These are phyloP conservation scores for Selaginella moellendorffii DNA, from an alignment of 75 land plant species.

Conservation along the genomic window DNA sequence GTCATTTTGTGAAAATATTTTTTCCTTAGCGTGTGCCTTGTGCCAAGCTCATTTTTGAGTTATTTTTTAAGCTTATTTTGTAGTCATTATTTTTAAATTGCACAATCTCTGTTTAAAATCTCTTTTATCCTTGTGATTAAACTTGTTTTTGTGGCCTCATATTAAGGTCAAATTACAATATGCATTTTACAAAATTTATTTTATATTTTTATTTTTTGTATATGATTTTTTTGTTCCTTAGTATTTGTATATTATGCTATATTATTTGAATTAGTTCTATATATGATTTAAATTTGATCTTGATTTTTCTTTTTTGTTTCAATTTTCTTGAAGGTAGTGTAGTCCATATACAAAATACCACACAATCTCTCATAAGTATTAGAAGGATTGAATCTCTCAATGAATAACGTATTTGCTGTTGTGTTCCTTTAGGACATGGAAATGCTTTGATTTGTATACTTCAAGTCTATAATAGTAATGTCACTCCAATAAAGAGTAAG, in stretches of 20 bases:
- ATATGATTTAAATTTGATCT: background rate
- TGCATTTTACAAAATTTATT: background rate
- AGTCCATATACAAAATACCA: background rate
- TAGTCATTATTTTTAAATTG: background rate
- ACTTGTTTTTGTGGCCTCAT: background rate
- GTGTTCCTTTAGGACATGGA: background rate
- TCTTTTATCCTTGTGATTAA: background rate
- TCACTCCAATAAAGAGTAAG: background rate
- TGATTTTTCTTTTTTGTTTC: background rate
- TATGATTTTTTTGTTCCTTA: background rate
- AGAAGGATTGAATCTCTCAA: background rate
- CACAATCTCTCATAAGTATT: background rate
- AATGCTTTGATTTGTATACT: background rate
- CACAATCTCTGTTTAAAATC: background rate
- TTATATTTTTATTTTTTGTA: background rate
- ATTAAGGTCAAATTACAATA: background rate
- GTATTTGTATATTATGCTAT: background rate
- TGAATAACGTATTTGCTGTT: background rate
- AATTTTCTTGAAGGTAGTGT: background rate
- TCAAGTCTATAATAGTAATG: background rate
- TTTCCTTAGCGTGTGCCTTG: background rate
- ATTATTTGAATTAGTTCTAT: background rate
- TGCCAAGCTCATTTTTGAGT: background rate
- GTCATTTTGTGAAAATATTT: background rate
- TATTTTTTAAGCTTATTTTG: background rate